Evolutionary conservation across 768 basidiomycete genomes (phyloP).

Genomic region (Phylloporus rhodoxanthus): DNA sequence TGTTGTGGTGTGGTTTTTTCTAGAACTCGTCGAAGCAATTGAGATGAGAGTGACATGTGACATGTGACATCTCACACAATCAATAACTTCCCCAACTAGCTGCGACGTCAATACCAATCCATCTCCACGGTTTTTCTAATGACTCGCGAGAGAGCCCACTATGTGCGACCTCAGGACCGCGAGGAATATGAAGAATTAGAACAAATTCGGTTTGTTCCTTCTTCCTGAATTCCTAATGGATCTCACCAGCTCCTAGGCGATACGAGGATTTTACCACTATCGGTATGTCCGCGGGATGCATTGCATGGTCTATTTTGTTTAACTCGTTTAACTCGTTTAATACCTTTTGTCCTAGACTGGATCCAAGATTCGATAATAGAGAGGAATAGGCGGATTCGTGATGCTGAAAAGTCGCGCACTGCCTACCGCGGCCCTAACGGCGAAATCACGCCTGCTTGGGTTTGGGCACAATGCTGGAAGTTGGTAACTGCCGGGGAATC

Average conservation of each 20-base stretch:
- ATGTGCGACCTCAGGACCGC: conserved; percentile 19
- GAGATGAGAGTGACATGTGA: too few relatives aligned
- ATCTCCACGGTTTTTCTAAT: conserved; percentile 10
- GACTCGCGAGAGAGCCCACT: conserved; percentile 20
- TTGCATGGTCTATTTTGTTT: conserved; percentile 10
- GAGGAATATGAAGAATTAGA: conserved; percentile 60
- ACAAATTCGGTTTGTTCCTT: conserved; percentile 47
- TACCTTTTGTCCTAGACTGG: conserved; percentile 62
- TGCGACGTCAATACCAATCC: not conserved
- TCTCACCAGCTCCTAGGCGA: conserved; percentile 46
- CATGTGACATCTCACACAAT: too few relatives aligned
- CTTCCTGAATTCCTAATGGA: not conserved
- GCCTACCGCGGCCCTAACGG: conserved; percentile 45
- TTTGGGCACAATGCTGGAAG: conserved; percentile 58
- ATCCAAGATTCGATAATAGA: conserved; percentile 93
- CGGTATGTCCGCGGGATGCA: conserved; percentile 45
- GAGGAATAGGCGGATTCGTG: conserved; percentile 68
- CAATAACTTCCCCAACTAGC: too few relatives aligned
- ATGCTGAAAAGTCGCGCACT: conserved; percentile 38
- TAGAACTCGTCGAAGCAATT: not conserved
- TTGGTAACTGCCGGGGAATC: conserved; percentile 70
- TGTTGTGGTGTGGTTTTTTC: not conserved
- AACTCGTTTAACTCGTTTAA: conserved; percentile 11
- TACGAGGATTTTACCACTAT: conserved; percentile 96
- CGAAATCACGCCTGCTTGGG: conserved; percentile 46